phyloP scores from a whole-genome alignment of 2,329 filamentous ascomycete genomes.

The Westerdykella aurantiaca region DNA sequence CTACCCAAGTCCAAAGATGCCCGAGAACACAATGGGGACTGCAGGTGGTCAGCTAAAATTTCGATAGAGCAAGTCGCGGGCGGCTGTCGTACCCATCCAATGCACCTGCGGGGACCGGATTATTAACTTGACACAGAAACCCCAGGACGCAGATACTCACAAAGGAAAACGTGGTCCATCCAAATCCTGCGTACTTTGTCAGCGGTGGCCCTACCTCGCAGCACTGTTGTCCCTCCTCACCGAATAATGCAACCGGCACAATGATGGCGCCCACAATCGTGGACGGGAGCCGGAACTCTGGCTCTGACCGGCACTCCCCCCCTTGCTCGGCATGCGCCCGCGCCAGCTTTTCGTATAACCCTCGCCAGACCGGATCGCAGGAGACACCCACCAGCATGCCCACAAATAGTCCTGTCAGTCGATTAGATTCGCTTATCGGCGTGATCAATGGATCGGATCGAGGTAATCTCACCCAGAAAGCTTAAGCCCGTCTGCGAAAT shows the following conservation, averaged over 20 bases:
- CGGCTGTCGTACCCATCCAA: slow-evolving; percentile 43
- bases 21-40: slow-evolving; percentile 48
- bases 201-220: slow-evolving; percentile 22
- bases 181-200: slow-evolving; percentile 54
- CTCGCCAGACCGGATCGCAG: slow-evolving; percentile 62
- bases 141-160: slow-evolving; percentile 65
- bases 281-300: slow-evolving; percentile 78
- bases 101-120: slow-evolving; percentile 40
- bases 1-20: slow-evolving; percentile 44
- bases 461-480: slow-evolving; percentile 54
- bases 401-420: slow-evolving; percentile 40
- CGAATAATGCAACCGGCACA: slow-evolving; percentile 76
- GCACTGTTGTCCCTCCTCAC: slow-evolving; percentile 39
- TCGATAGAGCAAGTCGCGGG: slow-evolving; percentile 17
- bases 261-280: slow-evolving; percentile 61
- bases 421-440: slow-evolving; percentile 1
- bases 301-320: slow-evolving; percentile 60
- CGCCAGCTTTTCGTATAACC: slow-evolving; percentile 54
- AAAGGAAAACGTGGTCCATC: slow-evolving; percentile 69
- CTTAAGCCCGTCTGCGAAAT: slow-evolving; percentile 74
- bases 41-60: slow-evolving; percentile 32
- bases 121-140: slow-evolving; percentile 24
- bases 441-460: slow-evolving; percentile 34
- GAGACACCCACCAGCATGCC: slow-evolving; percentile 61
- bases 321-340: slow-evolving; percentile 48